Evolutionary conservation across 768 basidiomycete genomes (phyloP), one percentile per base, ranked within the genome.

Genomic region (Xerocomellus chrysenteron): DNA sequence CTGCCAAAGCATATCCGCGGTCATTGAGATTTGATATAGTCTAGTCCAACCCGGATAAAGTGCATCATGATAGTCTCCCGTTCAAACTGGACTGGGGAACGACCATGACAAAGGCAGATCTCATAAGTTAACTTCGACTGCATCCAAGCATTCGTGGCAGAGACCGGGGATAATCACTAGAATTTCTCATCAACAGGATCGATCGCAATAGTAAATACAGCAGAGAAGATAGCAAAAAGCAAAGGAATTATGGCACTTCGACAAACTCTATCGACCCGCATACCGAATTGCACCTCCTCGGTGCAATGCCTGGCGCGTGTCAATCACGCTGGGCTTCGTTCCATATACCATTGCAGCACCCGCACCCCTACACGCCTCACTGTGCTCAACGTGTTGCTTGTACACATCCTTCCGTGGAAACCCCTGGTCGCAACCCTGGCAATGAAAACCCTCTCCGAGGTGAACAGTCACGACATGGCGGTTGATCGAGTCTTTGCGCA

Each of bases 381-480:
- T 26, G 1, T 37, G 4, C 47, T 42, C 32, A 3, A 46, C 19
- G 32, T 60, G 57, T 16, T 47, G 39, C 16, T 52, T 9, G 21
- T 61, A 60, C 5, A 59, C 58, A 21, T 59, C 58, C 24, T 47
- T 37, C 9, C 57, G 36, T 14, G 58, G 19, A 48, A 49, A 55
- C 16, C 17, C 21, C 17, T 46, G 14, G 30, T 45, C 9, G 36
- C 60, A 61, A 7, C 41, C 51, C 8, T 28, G 43, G 43, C 57
- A 61, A 12, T 21, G 24, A 33, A 61, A 61, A 5, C 13, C 12
- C 24, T 61, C 57, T 4, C n/a, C 32, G 17, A 61, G 28, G 17
- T 61, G 60, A 37, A 41, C 43, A 0, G 47, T 59, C 9, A 55
- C 26, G 21, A 61, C 9, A 24, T 61, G 60, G 3, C 60, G 49